phyloP scores from a whole-genome alignment of 2,329 filamentous ascomycete genomes.

The Pseudogymnoascus sp. region DNA sequence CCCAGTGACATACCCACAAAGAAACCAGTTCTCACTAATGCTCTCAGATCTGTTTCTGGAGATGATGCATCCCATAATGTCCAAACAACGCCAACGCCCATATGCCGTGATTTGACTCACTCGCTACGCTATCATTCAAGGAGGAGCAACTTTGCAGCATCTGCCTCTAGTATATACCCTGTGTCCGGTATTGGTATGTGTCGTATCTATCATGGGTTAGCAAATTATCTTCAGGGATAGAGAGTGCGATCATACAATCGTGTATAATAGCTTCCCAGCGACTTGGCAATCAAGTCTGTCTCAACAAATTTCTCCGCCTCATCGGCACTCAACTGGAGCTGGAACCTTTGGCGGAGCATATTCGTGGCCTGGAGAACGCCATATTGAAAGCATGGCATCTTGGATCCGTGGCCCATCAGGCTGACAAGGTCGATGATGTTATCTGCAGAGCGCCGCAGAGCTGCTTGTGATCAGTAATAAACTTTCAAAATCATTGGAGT shows the following conservation, averaged over 20 bases:
- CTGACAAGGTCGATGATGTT: constrained; percentile 73
- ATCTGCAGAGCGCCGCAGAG: constrained; percentile 68
- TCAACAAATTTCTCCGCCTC: constrained; percentile 78
- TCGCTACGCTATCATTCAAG: constrained; percentile 5
- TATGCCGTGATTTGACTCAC: not conserved
- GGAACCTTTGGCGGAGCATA: constrained; percentile 65
- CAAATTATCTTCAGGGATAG: not conserved
- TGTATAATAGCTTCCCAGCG: constrained; percentile 79
- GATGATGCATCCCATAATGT: not conserved
- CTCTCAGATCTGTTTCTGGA: constrained; percentile 8
- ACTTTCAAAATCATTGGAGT: not conserved
- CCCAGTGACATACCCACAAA: not conserved
- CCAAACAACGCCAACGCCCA: constrained; percentile 7
- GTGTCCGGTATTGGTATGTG: constrained; percentile 80
- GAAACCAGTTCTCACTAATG: constrained; percentile 1
- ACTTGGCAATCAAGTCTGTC: constrained; percentile 69
- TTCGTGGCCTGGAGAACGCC: constrained; percentile 64
- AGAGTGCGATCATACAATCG: constrained; percentile 54
- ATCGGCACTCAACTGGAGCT: constrained; percentile 73
- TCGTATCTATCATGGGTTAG: constrained; percentile 51
- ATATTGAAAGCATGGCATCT: constrained; percentile 75
- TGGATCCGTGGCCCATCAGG: constrained; percentile 75
- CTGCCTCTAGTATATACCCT: constrained; percentile 65
- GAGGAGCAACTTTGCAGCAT: not conserved
- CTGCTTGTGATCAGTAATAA: constrained; percentile 32